Percentiles rank a stretch among this genome's conserved stretches.
phyloP scores from a whole-genome alignment of 306 rosid genomes.

The Gastrolobium bilobum region DNA sequence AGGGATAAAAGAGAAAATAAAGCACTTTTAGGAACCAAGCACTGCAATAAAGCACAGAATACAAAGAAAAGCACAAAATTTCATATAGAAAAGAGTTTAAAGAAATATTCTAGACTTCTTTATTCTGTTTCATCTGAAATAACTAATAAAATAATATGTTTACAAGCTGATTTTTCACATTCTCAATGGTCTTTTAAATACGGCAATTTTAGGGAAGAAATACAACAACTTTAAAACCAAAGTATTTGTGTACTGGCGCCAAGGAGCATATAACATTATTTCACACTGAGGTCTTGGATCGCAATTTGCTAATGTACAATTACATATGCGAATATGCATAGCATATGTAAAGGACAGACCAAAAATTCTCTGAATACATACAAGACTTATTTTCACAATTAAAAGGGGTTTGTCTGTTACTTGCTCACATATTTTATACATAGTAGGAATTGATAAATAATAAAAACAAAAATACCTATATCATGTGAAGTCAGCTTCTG shows the following conservation, averaged over 20 bases:
- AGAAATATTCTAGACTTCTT: slow-evolving; percentile 16
- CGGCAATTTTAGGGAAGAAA: slow-evolving; percentile 30
- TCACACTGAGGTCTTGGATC: slow-evolving; percentile 17
- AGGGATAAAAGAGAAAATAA: slow-evolving; percentile 14
- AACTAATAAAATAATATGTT: slow-evolving; percentile 13
- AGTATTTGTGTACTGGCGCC: slow-evolving; percentile 30
- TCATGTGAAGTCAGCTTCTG: slow-evolving; percentile 80
- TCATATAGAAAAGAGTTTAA: slow-evolving; percentile 16
- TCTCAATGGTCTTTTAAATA: slow-evolving; percentile 25
- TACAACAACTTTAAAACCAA: slow-evolving; percentile 26
- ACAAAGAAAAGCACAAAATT: background rate
- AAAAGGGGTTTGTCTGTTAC: slow-evolving; percentile 10
- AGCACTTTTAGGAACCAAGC: slow-evolving; percentile 34
- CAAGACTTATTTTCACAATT: slow-evolving; percentile 23
- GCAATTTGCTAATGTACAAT: slow-evolving; percentile 20
- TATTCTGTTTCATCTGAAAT: slow-evolving; percentile 27
- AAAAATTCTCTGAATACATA: slow-evolving; percentile 18
- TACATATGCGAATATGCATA: slow-evolving; percentile 26
- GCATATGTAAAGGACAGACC: slow-evolving; percentile 25
- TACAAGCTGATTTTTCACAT: background rate
- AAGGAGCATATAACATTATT: slow-evolving; percentile 23
- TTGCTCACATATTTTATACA: slow-evolving; percentile 25
- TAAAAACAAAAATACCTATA: slow-evolving; percentile 63
- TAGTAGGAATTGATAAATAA: slow-evolving; percentile 16
- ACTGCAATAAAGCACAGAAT: background rate